Percentiles rank a stretch among this genome's conserved stretches.
Evolutionary conservation across 2,329 filamentous ascomycete genomes (phyloP).

Genomic region (Malbranchea zuffiana): DNA sequence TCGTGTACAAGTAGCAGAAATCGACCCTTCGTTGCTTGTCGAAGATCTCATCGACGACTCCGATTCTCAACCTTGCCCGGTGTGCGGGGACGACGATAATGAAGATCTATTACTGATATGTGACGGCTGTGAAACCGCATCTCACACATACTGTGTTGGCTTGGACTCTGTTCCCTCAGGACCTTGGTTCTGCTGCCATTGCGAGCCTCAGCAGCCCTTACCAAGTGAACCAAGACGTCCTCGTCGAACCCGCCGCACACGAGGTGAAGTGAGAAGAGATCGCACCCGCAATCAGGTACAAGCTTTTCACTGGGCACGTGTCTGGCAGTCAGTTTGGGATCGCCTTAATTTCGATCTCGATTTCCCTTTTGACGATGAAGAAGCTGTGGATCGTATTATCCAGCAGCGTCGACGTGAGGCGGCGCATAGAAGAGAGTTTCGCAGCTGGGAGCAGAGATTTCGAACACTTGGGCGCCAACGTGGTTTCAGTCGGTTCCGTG

Average conservation of each 20-base stretch:
- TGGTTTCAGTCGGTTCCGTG: conserved; percentile 59
- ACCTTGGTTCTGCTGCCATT: conserved; percentile 86
- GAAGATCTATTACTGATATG: conserved; percentile 81
- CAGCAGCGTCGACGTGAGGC: conserved; percentile 39
- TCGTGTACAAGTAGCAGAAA: conserved; percentile 65
- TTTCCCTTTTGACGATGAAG: conserved; percentile 71
- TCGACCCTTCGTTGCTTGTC: conserved; percentile 60
- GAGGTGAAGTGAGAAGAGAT: conserved; percentile 34
- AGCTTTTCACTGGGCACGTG: conserved; percentile 56
- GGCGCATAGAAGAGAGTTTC: conserved; percentile 46
- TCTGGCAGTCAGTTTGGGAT: conserved; percentile 87
- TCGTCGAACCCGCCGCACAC: conserved; percentile 40
- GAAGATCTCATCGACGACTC: conserved; percentile 59
- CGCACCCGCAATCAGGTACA: conserved; percentile 33
- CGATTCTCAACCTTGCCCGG: conserved; percentile 61
- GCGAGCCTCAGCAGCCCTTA: conserved; percentile 42
- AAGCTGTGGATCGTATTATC: conserved; percentile 47
- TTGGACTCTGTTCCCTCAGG: conserved; percentile 64
- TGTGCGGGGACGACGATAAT: conserved; percentile 71
- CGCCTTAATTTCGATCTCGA: conserved; percentile 66
- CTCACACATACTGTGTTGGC: conserved; percentile 85
- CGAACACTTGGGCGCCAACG: conserved; percentile 72
- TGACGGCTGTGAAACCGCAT: conserved; percentile 78
- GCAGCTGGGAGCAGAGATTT: conserved; percentile 73
- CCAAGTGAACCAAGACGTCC: conserved; percentile 21